These are phyloP conservation scores for Omphalea diandra DNA, from an alignment of 441 rosid species.

Conservation along the genomic window DNA sequence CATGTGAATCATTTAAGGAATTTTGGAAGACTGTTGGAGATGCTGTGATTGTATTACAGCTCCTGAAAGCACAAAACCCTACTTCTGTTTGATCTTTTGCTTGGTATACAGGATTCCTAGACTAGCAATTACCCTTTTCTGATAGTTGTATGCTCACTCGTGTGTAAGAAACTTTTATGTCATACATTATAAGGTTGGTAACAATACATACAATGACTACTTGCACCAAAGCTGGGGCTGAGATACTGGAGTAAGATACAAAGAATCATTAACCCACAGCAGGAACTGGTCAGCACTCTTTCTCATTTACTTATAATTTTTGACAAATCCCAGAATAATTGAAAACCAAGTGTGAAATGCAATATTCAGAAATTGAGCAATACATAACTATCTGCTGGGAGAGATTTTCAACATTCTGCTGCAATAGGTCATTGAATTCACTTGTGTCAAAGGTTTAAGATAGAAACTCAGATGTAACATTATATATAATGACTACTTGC, in stretches of 20 bases:
- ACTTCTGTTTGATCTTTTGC: neutral
- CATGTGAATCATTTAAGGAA: neutral
- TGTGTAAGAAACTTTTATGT: neutral
- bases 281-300: neutral
- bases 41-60: conserved; percentile 1
- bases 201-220: neutral
- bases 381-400: too few relatives aligned
- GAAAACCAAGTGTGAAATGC: neutral
- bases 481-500: too few relatives aligned
- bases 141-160: neutral
- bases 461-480: too few relatives aligned
- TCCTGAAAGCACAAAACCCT: conserved; percentile 16
- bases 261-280: neutral
- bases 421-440: too few relatives aligned
- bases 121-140: neutral
- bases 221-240: neutral
- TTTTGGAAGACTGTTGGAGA: neutral
- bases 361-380: neutral
- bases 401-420: too few relatives aligned
- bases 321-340: neutral
- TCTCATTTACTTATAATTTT: too few relatives aligned
- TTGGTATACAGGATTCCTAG: conserved; percentile 11
- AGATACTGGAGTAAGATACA: neutral
- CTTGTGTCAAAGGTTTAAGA: too few relatives aligned
- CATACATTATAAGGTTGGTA: conserved; percentile 1